Conservation (phyloP, 768 basidiomycete species). For the Chalciporus chontae region DNA sequence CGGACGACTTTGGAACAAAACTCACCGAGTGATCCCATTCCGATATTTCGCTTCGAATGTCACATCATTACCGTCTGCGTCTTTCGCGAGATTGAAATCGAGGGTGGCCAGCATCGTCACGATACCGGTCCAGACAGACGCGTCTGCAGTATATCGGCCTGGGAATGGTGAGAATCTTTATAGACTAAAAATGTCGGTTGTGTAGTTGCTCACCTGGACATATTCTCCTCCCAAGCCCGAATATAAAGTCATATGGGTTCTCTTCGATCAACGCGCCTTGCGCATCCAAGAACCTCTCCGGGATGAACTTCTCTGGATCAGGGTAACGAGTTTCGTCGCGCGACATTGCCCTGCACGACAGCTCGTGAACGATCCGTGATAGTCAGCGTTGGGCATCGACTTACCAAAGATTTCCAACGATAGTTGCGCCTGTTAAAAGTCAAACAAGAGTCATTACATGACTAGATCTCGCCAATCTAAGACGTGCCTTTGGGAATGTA, state of each 20-base stretch:
- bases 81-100: neutral
- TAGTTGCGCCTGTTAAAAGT: slow-evolving; percentile 2
- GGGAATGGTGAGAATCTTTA: neutral
- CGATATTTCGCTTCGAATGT: slow-evolving; percentile 2
- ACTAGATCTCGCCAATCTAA: neutral
- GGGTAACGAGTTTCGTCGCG: slow-evolving; percentile 11
- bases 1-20: neutral
- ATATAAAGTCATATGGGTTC: slow-evolving; percentile 1
- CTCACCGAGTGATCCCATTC: slow-evolving; percentile 4
- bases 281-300: slow-evolving; percentile 11
- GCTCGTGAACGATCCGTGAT: no score
- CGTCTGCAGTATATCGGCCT: slow-evolving; percentile 7
- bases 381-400: neutral
- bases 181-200: no score
- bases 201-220: slow-evolving; percentile 3
- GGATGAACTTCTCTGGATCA: slow-evolving; percentile 7
- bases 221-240: slow-evolving; percentile 8
- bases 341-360: slow-evolving; percentile 4
- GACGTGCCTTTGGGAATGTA: slow-evolving; percentile 46
- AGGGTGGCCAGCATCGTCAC: slow-evolving; percentile 8
- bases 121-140: slow-evolving; percentile 4
- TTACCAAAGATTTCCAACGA: slow-evolving; percentile 7
- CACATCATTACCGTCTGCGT: slow-evolving; percentile 1
- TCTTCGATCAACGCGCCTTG: slow-evolving; percentile 1
- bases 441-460: neutral